Percentiles rank a stretch among this genome's conserved stretches.
Evolutionary conservation across 2,329 filamentous ascomycete species (phyloP).

Genomic region (Apiospora marii): DNA sequence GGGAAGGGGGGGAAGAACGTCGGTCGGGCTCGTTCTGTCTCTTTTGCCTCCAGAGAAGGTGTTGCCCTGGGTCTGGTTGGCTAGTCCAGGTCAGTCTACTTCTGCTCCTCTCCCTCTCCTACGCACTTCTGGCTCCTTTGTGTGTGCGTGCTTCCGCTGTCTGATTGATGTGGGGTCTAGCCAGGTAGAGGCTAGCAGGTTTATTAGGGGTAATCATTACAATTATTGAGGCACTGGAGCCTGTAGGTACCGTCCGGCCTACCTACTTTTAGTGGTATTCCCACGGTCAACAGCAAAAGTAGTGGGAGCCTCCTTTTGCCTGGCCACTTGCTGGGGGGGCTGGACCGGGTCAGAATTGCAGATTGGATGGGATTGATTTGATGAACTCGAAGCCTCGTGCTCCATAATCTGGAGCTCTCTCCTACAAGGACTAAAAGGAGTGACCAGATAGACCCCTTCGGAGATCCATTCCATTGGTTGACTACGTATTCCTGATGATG

Average conservation of each 20-base stretch:
- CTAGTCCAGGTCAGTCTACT: constrained; percentile 10
- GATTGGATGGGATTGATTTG: constrained; percentile 20
- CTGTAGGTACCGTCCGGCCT: constrained; percentile 14
- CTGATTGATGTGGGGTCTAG: constrained; percentile 15
- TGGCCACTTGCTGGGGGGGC: constrained; percentile 2
- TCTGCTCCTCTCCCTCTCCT: neutral
- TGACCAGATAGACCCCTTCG: constrained; percentile 11
- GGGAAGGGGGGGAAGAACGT: constrained; percentile 26
- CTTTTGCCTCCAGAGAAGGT: constrained; percentile 22
- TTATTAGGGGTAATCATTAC: constrained; percentile 22
- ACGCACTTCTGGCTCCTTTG: constrained; percentile 9
- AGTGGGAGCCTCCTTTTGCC: constrained; percentile 17
- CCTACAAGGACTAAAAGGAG: neutral
- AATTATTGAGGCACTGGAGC: constrained; percentile 7
- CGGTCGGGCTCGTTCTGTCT: constrained; percentile 23
- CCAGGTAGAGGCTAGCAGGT: constrained; percentile 18
- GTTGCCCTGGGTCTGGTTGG: constrained; percentile 23
- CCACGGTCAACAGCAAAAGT: constrained; percentile 11
- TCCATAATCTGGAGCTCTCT: constrained; percentile 16
- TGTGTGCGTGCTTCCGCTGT: constrained; percentile 19
- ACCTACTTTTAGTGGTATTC: constrained; percentile 7
- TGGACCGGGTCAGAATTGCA: constrained; percentile 17
- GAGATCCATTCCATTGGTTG: constrained; percentile 10
- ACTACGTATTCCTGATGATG: constrained; percentile 11
- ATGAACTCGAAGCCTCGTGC: constrained; percentile 5